Percentiles rank a stretch among this genome's conserved stretches.
Conservation (phyloP, 768 basidiomycete species). For the Dacryopinax primogenitus region DNA sequence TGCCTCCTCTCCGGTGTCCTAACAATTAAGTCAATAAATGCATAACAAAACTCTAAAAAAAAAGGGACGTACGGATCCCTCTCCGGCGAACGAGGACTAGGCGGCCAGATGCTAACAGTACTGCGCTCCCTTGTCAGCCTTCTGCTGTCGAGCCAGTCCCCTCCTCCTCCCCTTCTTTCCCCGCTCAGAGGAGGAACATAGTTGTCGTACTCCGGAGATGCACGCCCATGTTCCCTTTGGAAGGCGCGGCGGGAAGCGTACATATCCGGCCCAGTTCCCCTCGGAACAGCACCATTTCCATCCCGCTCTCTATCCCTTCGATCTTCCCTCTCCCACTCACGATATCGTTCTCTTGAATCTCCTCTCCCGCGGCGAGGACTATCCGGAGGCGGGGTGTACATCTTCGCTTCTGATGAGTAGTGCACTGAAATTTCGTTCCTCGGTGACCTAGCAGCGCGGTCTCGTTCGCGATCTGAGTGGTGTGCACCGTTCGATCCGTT, state of each 20-base stretch:
- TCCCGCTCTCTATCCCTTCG: background rate
- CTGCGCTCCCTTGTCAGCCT: conserved; percentile 18
- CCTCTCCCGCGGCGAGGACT: too few relatives aligned
- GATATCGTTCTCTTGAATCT: too few relatives aligned
- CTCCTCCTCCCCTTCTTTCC: background rate
- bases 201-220: background rate
- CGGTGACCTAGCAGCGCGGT: too few relatives aligned
- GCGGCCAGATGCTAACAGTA: conserved; percentile 19
- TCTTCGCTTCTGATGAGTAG: background rate
- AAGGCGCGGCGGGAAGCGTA: background rate
- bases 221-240: background rate
- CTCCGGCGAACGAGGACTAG: conserved; percentile 17
- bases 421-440: too few relatives aligned
- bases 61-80: conserved; percentile 7
- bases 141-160: conserved; percentile 12
- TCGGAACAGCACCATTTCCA: background rate
- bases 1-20: conserved; percentile 6
- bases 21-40: conserved; percentile 21
- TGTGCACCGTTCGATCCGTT: background rate
- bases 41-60: conserved; percentile 21
- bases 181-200: background rate
- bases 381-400: background rate
- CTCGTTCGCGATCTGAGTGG: background rate
- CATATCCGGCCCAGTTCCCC: background rate
- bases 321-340: background rate